These are phyloP conservation scores for Cercophora newfieldiana DNA, from an alignment of 495 filamentous ascomycete genomes.

Conservation along the genomic window DNA sequence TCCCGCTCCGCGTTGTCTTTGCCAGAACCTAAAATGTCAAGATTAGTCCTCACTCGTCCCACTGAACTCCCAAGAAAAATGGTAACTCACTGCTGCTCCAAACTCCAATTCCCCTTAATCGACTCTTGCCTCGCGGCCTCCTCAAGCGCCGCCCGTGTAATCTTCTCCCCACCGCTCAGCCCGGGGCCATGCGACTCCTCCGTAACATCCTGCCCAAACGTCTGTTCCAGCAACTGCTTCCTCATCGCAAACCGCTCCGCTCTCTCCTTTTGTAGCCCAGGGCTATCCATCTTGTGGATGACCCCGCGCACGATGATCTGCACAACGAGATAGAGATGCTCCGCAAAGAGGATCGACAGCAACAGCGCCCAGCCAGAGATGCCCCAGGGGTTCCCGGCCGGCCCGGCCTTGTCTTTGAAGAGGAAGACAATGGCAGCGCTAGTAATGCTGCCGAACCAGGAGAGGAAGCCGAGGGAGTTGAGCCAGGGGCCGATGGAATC, in stretches of 20 bases:
- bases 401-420: conserved; percentile 63
- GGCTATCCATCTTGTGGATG: conserved; percentile 78
- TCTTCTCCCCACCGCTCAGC: conserved; percentile 46
- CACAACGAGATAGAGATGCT: conserved; percentile 79
- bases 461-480: conserved; percentile 78
- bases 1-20: conserved; percentile 19
- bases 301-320: conserved; percentile 68
- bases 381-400: conserved; percentile 57
- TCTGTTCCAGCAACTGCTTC: conserved; percentile 69
- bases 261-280: conserved; percentile 79
- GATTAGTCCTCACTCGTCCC: neutral
- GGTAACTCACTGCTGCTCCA: conserved; percentile 53
- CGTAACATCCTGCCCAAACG: conserved; percentile 36
- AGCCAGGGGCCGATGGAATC: conserved; percentile 97
- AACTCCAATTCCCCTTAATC: conserved; percentile 42
- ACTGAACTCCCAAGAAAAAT: neutral
- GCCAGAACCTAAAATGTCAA: conserved; percentile 39
- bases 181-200: conserved; percentile 29
- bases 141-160: conserved; percentile 49
- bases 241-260: conserved; percentile 71
- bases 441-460: conserved; percentile 89
- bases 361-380: conserved; percentile 82
- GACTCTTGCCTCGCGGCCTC: conserved; percentile 68
- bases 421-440: conserved; percentile 84
- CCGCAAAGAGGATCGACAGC: conserved; percentile 79